phyloP scores from a whole-genome alignment of 2,329 filamentous ascomycete genomes.

The Penicillium sclerotigenum region DNA sequence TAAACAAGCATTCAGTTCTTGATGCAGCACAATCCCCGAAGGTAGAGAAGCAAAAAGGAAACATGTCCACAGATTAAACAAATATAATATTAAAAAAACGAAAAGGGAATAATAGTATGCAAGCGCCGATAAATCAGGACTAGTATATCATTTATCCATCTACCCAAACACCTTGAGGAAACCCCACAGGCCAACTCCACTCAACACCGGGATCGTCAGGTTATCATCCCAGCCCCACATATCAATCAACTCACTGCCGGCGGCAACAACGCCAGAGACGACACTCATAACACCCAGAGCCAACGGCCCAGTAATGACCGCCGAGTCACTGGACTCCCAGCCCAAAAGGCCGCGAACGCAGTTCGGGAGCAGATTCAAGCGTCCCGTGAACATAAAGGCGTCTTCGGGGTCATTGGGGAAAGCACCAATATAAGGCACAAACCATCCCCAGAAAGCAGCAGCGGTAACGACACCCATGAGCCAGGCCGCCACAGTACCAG shows the following conservation, averaged over 20 bases:
- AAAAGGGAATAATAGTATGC: background rate
- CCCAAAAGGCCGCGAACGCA: slow-evolving; percentile 59
- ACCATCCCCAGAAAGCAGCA: slow-evolving; percentile 80
- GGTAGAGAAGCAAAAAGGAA: slow-evolving; percentile 1
- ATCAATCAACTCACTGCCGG: slow-evolving; percentile 85
- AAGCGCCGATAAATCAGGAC: slow-evolving; percentile 1
- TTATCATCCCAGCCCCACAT: slow-evolving; percentile 96
- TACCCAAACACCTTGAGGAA: slow-evolving; percentile 81
- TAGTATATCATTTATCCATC: slow-evolving; percentile 8
- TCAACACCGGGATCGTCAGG: slow-evolving; percentile 89
- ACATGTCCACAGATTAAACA: slow-evolving; percentile 11
- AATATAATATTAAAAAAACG: background rate
- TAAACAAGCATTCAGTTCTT: slow-evolving; percentile 9
- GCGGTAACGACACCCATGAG: slow-evolving; percentile 79
- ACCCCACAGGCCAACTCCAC: slow-evolving; percentile 82
- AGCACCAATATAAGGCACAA: slow-evolving; percentile 66
- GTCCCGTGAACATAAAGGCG: slow-evolving; percentile 77
- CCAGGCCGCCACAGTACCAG: slow-evolving; percentile 82
- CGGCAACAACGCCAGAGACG: slow-evolving; percentile 83
- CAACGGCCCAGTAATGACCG: slow-evolving; percentile 61
- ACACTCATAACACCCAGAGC: slow-evolving; percentile 79
- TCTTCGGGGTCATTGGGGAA: slow-evolving; percentile 67
- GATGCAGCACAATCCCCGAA: slow-evolving; percentile 16
- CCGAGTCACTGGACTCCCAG: slow-evolving; percentile 51
- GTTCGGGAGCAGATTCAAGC: slow-evolving; percentile 64